Conservation (phyloP, 1,284 basidiomycete species). For the Pulchroboletus neoregius region DNA sequence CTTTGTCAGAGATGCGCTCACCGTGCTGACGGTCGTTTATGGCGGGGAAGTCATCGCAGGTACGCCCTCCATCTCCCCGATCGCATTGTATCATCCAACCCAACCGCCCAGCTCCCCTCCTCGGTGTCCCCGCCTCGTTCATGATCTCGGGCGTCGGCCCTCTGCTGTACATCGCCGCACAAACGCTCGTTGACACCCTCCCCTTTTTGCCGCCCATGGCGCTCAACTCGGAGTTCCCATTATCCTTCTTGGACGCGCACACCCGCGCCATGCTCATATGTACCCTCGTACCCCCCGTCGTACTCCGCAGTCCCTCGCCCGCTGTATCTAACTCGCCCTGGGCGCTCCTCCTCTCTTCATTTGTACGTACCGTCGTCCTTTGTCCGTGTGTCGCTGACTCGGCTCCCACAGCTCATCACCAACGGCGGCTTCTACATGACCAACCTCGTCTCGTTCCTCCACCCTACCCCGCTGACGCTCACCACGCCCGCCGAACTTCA, state of each 20-base stretch:
- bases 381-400: neutral
- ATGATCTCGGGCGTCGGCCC: slow-evolving; percentile 61
- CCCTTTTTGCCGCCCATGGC: slow-evolving; percentile 49
- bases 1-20: slow-evolving; percentile 52
- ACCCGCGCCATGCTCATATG: slow-evolving; percentile 69
- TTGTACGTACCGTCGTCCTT: slow-evolving; percentile 43
- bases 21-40: slow-evolving; percentile 64
- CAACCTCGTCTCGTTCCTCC: slow-evolving; percentile 64
- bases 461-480: slow-evolving; percentile 57
- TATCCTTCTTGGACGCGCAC: slow-evolving; percentile 64
- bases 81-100: neutral
- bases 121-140: slow-evolving; percentile 65
- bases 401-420: slow-evolving; percentile 49
- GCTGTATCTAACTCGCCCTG: slow-evolving; percentile 60
- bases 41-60: slow-evolving; percentile 68
- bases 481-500: slow-evolving; percentile 66
- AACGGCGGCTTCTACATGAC: slow-evolving; percentile 73
- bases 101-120: slow-evolving; percentile 48
- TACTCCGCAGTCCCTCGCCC: slow-evolving; percentile 48
- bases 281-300: slow-evolving; percentile 61
- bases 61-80: slow-evolving; percentile 35
- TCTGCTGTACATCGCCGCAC: slow-evolving; percentile 48
- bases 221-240: slow-evolving; percentile 55
- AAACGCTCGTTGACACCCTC: slow-evolving; percentile 57
- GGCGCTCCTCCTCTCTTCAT: slow-evolving; percentile 62